These are phyloP conservation scores for Astrocystis sublimbata DNA, from an alignment of 495 filamentous ascomycete genomes.

Conservation along the genomic window DNA sequence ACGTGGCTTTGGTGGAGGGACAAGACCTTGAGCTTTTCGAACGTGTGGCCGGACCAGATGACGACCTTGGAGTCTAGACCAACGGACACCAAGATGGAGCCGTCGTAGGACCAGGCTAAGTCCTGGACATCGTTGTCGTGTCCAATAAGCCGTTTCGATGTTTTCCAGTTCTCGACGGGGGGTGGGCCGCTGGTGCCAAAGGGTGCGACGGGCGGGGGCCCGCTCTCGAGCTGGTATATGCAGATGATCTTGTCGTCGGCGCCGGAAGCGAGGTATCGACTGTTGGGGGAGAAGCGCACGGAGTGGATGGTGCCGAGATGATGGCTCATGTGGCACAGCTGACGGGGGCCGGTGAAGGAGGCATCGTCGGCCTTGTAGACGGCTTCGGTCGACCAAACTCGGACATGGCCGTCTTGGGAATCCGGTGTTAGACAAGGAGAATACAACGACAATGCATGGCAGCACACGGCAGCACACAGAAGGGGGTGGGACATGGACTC, in stretches of 20 bases:
- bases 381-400: conserved; percentile 95
- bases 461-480: not conserved
- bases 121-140: conserved; percentile 99
- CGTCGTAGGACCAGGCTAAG: conserved; percentile 95
- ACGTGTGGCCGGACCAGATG: conserved; percentile 95
- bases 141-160: conserved; percentile 84
- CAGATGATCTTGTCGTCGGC: conserved; percentile 99
- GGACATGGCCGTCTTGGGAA: conserved; percentile 84
- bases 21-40: conserved; percentile 94
- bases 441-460: not conserved
- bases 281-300: conserved; percentile 91
- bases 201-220: conserved; percentile 57
- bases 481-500: too few species aligned
- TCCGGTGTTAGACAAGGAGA: not conserved
- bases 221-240: conserved; percentile 86
- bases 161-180: conserved; percentile 96
- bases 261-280: conserved; percentile 90
- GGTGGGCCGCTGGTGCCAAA: conserved; percentile 86
- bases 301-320: conserved; percentile 97
- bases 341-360: conserved; percentile 74
- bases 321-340: conserved; percentile 96
- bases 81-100: conserved; percentile 91
- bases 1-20: conserved; percentile 93
- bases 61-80: conserved; percentile 97
- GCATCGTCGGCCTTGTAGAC: conserved; percentile 76